A percentile compares a stretch with the other conserved stretches of the same genome.
These are phyloP conservation scores for Tetratostichococcus sp. DNA, from an alignment of 139 green algal genomes.

Conservation along the genomic window DNA sequence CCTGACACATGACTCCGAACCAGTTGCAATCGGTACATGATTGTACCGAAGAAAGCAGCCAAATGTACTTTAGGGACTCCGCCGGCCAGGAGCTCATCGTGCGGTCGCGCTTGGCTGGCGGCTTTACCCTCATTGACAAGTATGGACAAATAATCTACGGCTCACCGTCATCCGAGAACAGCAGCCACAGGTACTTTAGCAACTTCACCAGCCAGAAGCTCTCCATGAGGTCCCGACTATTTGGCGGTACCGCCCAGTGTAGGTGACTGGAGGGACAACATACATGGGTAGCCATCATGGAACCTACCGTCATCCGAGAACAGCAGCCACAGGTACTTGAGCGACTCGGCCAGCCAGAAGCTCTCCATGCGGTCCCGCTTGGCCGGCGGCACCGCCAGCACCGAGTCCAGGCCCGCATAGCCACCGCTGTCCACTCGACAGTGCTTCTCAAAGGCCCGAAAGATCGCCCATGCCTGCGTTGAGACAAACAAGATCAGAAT, in stretches of 20 bases:
- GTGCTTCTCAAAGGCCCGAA: conserved; percentile 67
- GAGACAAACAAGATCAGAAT: no score
- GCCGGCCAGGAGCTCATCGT: no score
- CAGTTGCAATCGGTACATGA: no score
- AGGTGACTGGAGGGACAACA: no score
- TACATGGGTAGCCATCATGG: no score
- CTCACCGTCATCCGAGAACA: conserved; percentile 55
- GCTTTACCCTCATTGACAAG: no score
- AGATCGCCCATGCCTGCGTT: conserved; percentile 63
- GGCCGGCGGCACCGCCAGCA: conserved; percentile 43
- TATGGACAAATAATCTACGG: no score
- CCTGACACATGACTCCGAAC: no score
- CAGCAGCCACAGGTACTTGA: conserved; percentile 87
- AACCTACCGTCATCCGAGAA: conserved; percentile 51
- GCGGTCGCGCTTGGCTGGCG: no score
- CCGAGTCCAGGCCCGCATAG: conserved; percentile 54
- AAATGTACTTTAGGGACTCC: no score
- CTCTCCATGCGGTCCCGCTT: conserved; percentile 76
- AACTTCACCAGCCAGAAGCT: conserved; percentile 83
- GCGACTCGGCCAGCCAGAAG: conserved; percentile 82
- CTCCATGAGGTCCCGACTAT: conserved; percentile 73
- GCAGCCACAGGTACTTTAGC: conserved; percentile 85
- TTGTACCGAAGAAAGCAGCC: no score
- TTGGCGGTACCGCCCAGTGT: conserved; percentile 38
- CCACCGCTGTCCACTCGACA: conserved; percentile 47